These are phyloP conservation scores for Chrysanthemum lavandulifolium DNA, from an alignment of 129 eudicot genomes.

Conservation along the genomic window DNA sequence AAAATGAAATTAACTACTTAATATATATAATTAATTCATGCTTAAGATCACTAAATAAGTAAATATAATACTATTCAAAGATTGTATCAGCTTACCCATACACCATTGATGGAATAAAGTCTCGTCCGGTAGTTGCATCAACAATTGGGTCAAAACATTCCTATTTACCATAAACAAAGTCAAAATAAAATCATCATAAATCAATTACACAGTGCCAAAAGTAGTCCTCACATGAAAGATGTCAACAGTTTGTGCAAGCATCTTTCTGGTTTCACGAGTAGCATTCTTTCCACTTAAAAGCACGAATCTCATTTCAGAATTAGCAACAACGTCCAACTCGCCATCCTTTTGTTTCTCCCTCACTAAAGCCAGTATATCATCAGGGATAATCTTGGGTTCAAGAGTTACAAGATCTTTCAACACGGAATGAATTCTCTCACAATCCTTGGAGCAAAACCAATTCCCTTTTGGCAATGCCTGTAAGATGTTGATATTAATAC, in stretches of 20 bases:
- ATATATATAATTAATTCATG: conserved; percentile 1
- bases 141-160: conserved; percentile 87
- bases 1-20: not conserved
- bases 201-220: not conserved
- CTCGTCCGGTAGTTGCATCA: conserved; percentile 76
- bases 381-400: conserved; percentile 68
- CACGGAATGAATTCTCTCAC: conserved; percentile 59
- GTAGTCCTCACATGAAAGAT: conserved; percentile 81
- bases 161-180: conserved; percentile 33
- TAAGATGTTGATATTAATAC: conserved; percentile 9
- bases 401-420: conserved; percentile 55
- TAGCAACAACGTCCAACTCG: conserved; percentile 27
- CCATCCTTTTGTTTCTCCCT: conserved; percentile 48
- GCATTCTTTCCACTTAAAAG: conserved; percentile 75
- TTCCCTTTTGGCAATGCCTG: conserved; percentile 88
- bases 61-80: too few species aligned
- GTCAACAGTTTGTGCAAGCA: conserved; percentile 78
- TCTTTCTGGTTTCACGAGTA: conserved; percentile 60
- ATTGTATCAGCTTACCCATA: conserved; percentile 61
- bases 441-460: conserved; percentile 75
- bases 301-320: conserved; percentile 71
- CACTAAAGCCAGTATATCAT: conserved; percentile 45
- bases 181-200: not conserved
- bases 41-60: too few species aligned
- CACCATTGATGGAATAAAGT: conserved; percentile 88